These are phyloP conservation scores for Nitzschia sp. DNA, from an alignment of 108 stramenopile genomes.

Conservation along the genomic window DNA sequence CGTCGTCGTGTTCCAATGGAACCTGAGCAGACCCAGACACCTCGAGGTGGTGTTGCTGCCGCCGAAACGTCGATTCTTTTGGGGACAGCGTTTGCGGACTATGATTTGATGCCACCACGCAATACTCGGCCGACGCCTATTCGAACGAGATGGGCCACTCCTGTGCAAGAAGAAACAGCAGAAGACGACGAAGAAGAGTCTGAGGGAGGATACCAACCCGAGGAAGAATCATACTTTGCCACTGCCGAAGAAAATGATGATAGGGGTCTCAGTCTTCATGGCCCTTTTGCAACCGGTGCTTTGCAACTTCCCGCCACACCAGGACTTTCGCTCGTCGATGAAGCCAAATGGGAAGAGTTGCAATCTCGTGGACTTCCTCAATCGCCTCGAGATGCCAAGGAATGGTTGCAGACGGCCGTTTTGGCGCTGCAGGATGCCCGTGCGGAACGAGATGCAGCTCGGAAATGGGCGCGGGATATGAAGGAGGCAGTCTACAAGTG, in stretches of 20 bases:
- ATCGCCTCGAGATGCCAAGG: constrained; percentile 32
- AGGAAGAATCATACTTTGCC: not conserved
- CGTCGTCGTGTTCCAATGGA: not conserved
- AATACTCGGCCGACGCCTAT: not conserved
- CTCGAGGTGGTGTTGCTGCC: too few species aligned
- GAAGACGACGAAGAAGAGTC: not conserved
- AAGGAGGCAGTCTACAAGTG: constrained; percentile 41
- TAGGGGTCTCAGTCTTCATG: not conserved
- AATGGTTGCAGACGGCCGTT: constrained; percentile 26
- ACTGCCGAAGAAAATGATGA: not conserved
- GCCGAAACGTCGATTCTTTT: constrained; percentile 10
- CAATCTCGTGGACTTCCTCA: not conserved
- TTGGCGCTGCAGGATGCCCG: constrained; percentile 36
- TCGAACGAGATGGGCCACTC: not conserved
- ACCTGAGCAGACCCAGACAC: not conserved
- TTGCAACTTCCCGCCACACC: constrained; percentile 1
- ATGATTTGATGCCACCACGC: constrained; percentile 9
- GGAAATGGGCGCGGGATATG: constrained; percentile 41
- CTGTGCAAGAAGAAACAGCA: not conserved
- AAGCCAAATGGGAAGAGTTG: not conserved
- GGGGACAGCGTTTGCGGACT: constrained; percentile 3
- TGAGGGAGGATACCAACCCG: not conserved
- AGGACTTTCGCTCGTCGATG: not conserved
- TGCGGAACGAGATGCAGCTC: constrained; percentile 39
- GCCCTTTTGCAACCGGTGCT: too few species aligned